Evolutionary conservation across 225 moss, liverwort and hornwort species (phyloP), one percentile per base, ranked within the genome.

Genomic region (Ulota crispa): DNA sequence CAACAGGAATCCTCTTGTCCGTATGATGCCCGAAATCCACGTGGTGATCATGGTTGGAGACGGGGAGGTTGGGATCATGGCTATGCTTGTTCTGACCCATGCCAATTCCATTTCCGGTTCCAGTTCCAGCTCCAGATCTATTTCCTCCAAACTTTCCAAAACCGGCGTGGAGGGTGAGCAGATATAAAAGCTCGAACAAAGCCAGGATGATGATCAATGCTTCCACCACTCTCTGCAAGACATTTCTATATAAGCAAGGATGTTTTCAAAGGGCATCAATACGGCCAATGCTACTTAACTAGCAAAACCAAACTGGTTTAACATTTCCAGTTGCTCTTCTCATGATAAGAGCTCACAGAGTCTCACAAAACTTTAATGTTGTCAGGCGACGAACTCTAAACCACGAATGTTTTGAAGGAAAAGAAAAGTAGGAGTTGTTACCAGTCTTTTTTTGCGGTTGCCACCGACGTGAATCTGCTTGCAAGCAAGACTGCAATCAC

Each of bases 401-500:
- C 34, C 52, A 52, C n/a, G 15, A n/a, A 7, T 39, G 30, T n/a
- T 56, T n/a, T 18, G 26, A 8, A 72, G 31, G 3, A 23, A 12
- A 8, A 6, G n/a, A 37, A 28, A 1, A 26, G 24, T 24, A 3
- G 36, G 9, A 12, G 9, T 34, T 0, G 7, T 84, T 72, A 88
- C 90, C 88, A 90, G 45, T 86, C 90, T 88, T 23, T 57, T 78
- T 8, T 84, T 84, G 28, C 90, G 91, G 76, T 79, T 24, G 24
- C 88, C 89, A 61, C 91, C 85, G 12, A 75, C 78, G 60, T 91
- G 88, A 31, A 91, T 91, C 79, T 91, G 34, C 85, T 91, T 91
- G 45, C 75, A 80, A 63, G 91, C 91, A 76, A 91, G 88, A 34
- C 91, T 91, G 85, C 59, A 72, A 39, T n/a, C 50, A 74, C 14